Conservation (phyloP, 768 basidiomycete species). For the Termitomyces sp. region DNA sequence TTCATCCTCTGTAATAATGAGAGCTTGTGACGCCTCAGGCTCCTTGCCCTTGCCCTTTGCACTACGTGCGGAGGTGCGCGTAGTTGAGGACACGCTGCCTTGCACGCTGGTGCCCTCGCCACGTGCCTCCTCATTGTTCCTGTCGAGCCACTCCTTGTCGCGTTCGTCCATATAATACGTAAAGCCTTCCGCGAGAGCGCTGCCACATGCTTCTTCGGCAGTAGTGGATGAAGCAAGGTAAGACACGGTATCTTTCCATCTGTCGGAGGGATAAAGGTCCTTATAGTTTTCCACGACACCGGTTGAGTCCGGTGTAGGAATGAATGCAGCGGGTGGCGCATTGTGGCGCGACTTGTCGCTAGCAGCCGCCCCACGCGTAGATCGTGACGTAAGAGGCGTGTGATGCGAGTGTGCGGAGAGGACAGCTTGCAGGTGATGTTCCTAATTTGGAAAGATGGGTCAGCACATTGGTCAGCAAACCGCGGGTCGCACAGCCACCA, state of each 20-base stretch:
- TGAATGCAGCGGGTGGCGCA: conserved; percentile 57
- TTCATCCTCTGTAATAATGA: conserved; percentile 82
- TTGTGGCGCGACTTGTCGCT: conserved; percentile 25
- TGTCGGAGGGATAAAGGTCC: conserved; percentile 61
- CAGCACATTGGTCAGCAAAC: conserved; percentile 41
- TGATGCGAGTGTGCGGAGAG: conserved; percentile 39
- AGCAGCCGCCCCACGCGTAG: conserved; percentile 23
- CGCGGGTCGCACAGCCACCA: conserved; percentile 48
- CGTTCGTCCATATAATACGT: conserved; percentile 95
- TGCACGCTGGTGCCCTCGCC: conserved; percentile 83
- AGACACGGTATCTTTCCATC: conserved; percentile 73
- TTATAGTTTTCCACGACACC: conserved; percentile 76
- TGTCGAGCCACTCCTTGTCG: conserved; percentile 92
- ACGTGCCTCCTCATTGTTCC: conserved; percentile 81
- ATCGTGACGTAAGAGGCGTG: conserved; percentile 22
- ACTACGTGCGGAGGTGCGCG: conserved; percentile 57
- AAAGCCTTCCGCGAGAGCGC: conserved; percentile 67
- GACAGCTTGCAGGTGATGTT: conserved; percentile 50
- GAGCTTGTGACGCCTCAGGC: conserved; percentile 57
- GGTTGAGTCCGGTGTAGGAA: conserved; percentile 90
- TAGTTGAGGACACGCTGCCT: conserved; percentile 54
- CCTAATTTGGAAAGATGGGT: conserved; percentile 35
- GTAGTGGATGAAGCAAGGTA: conserved; percentile 83
- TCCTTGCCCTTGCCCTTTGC: conserved; percentile 85
- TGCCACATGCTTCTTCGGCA: conserved; percentile 67